These are phyloP conservation scores for Entomortierella lignicola DNA, from an alignment of 192 early-diverging fungal genomes.

Conservation along the genomic window DNA sequence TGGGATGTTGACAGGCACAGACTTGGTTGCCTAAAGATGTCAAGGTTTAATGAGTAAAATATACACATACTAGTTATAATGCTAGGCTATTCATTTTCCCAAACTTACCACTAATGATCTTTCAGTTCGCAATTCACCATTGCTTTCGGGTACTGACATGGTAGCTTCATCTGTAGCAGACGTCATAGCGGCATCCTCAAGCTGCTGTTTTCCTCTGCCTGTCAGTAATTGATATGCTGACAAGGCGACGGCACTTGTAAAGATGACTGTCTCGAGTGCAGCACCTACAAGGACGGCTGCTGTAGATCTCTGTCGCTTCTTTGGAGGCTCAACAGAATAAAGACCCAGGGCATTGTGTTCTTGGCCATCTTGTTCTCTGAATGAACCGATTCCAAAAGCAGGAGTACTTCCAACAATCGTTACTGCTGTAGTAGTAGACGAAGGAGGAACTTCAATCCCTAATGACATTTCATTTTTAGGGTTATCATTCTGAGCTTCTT, in stretches of 20 bases:
- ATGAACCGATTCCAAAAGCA: constrained; percentile 28
- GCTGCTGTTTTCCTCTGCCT: constrained; percentile 30
- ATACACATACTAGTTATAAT: too few species aligned
- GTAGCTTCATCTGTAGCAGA: not conserved
- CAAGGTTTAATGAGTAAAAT: not conserved
- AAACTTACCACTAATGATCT: constrained; percentile 17
- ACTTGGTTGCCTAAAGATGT: constrained; percentile 25
- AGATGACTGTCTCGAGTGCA: constrained; percentile 53
- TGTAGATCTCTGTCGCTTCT: constrained; percentile 34
- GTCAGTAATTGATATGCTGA: constrained; percentile 52
- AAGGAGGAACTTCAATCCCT: constrained; percentile 4
- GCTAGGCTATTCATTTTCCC: too few species aligned
- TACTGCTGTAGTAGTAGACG: constrained; percentile 22
- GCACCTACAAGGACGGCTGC: constrained; percentile 46
- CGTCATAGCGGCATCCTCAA: not conserved
- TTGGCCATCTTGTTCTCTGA: constrained; percentile 14
- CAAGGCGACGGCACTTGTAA: constrained; percentile 54
- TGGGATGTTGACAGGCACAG: constrained; percentile 43
- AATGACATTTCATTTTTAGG: constrained; percentile 3
- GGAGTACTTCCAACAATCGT: constrained; percentile 38
- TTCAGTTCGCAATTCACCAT: not conserved
- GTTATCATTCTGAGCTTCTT: not conserved
- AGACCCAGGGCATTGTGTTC: constrained; percentile 1
- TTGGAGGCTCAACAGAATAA: constrained; percentile 38
- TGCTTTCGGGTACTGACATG: not conserved